Conservation (phyloP, 2,329 filamentous ascomycete genomes). For the Neofusicoccum kwambonambiense region DNA sequence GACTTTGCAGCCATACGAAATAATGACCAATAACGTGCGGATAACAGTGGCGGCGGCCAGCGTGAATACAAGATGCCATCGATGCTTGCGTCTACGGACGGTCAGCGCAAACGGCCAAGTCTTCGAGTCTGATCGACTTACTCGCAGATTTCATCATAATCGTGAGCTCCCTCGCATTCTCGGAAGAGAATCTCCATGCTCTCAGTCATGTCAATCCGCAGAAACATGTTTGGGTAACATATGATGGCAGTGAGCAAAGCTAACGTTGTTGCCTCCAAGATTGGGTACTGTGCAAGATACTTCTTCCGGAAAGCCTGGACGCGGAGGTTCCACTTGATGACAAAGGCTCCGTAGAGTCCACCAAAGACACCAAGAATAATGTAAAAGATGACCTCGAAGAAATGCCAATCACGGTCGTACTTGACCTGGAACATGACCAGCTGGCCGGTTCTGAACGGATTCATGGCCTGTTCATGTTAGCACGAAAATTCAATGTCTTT, state of each 20-base stretch:
- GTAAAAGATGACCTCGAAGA: conserved; percentile 93
- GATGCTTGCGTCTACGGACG: conserved; percentile 55
- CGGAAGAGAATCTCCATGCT: conserved; percentile 98
- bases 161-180: conserved; percentile 85
- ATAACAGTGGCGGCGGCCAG: conserved; percentile 77
- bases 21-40: conserved; percentile 80
- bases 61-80: conserved; percentile 75
- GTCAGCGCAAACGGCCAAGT: conserved; percentile 21
- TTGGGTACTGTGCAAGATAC: conserved; percentile 78
- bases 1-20: conserved; percentile 97
- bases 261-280: conserved; percentile 81
- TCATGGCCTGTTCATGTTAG: conserved; percentile 66
- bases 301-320: conserved; percentile 92
- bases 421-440: conserved; percentile 98
- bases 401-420: conserved; percentile 96
- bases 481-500: not conserved
- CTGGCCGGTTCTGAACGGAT: conserved; percentile 94
- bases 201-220: conserved; percentile 98
- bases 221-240: conserved; percentile 95
- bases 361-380: conserved; percentile 89
- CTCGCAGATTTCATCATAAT: conserved; percentile 89
- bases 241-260: conserved; percentile 82
- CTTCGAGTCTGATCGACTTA: conserved; percentile 34
- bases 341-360: conserved; percentile 90
- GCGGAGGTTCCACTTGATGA: conserved; percentile 96